Evolutionary conservation across 345 rosid species (phyloP).

Genomic region (Acer yangbiense): DNA sequence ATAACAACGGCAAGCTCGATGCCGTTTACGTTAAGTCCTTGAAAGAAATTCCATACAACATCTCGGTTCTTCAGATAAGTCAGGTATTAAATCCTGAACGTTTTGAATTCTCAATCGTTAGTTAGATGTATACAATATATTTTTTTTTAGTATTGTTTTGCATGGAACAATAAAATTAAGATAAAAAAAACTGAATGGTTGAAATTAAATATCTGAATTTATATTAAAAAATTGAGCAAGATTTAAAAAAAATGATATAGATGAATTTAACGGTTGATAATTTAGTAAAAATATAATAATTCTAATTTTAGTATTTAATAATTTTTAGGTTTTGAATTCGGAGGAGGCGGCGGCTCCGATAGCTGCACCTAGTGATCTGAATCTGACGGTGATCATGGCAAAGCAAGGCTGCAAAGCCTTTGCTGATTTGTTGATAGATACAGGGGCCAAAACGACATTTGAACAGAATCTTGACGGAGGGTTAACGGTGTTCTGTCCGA

Average conservation of each 20-base stretch:
- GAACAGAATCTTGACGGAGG: slow-evolving; percentile 80
- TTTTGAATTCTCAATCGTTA: neutral
- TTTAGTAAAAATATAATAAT: too few relatives aligned
- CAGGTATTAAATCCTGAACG: slow-evolving; percentile 26
- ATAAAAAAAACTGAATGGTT: too few relatives aligned
- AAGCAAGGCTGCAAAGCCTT: slow-evolving; percentile 89
- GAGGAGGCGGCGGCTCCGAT: slow-evolving; percentile 89
- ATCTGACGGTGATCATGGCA: slow-evolving; percentile 62
- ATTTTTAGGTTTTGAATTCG: slow-evolving; percentile 51
- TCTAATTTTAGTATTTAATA: neutral
- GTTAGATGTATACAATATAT: too few relatives aligned
- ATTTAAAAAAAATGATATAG: too few relatives aligned
- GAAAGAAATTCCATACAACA: slow-evolving; percentile 76
- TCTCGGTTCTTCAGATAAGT: slow-evolving; percentile 80
- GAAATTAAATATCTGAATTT: too few relatives aligned
- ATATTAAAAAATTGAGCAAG: too few relatives aligned
- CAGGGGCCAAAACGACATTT: slow-evolving; percentile 65
- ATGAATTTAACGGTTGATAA: too few relatives aligned
- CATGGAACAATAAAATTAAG: too few relatives aligned
- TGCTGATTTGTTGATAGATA: slow-evolving; percentile 56
- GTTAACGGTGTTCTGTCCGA: slow-evolving; percentile 84
- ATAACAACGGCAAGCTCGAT: slow-evolving; percentile 49
- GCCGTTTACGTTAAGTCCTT: slow-evolving; percentile 69
- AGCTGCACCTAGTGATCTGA: slow-evolving; percentile 59
- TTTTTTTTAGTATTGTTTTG: too few relatives aligned